Base-by-base conservation (phyloP, 768 basidiomycete genomes). In the Hypsizygus marmoreus region DNA sequence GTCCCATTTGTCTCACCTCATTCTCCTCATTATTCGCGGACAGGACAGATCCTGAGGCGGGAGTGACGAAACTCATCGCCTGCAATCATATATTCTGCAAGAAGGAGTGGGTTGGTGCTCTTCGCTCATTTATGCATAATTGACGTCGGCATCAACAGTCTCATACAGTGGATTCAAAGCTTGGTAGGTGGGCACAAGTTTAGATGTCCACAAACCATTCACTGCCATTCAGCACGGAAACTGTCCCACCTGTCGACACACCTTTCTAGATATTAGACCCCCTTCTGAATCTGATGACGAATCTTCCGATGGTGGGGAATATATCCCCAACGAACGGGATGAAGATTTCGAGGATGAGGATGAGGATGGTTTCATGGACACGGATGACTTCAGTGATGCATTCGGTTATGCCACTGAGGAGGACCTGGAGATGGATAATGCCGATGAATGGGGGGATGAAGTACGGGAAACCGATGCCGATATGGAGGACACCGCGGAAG, bases 31-130 rank as follows among this genome's bases (percentile, higher is more conserved):
- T 83, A 19, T 60, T 81, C 33, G 57, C 63, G n/a, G 66, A 67
- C 16, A 61, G 56, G 12, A 53, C 54, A 14, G 35, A 35, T 23
- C 39, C 57, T 9, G 54, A 66, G 11, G 26, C 53, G 30, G 81
- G 81, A 2, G 65, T 87, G 6, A 86, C 84, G 1, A 82, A 77
- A 57, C 65, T 88, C 0, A 59, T 55, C 1, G 73, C 64, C 3
- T 88, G 86, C 55, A 80, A 81, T 0, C 86, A 88, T 63, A 57
- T 83, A 6, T 87, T 88, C 59, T 88, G 86, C 57, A 67, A 74
- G 34, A 72, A 76, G 57, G 85, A 87, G 86, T 86, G 58, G 38
- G 58, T 54, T 2, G 39, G 19, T 23, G 45, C 2, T 16, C 26
- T 50, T 22, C 24, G n/a, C 13, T 28, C 12, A 14, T 22, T 20